These are phyloP conservation scores for Psophocarpus tetragonolobus DNA, from an alignment of 306 rosid genomes.

Conservation along the genomic window DNA sequence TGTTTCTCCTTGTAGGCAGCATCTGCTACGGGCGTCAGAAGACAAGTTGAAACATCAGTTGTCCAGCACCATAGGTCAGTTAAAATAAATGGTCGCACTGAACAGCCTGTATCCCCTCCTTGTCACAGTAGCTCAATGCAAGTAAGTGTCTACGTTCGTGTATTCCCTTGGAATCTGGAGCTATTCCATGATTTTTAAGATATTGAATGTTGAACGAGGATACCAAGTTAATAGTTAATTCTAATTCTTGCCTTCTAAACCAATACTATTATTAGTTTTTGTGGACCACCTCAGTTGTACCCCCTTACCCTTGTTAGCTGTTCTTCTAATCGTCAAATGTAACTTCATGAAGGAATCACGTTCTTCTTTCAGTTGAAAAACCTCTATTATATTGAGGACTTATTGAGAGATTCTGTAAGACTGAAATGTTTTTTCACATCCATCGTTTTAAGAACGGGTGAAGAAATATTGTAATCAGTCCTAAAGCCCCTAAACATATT, in stretches of 20 bases:
- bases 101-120: slow-evolving; percentile 44
- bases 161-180: neutral
- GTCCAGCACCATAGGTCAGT: slow-evolving; percentile 36
- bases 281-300: neutral
- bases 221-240: neutral
- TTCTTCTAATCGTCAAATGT: neutral
- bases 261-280: neutral
- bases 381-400: neutral
- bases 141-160: slow-evolving; percentile 34
- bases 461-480: neutral
- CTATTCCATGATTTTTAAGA: neutral
- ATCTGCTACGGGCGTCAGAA: slow-evolving; percentile 36
- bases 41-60: slow-evolving; percentile 37
- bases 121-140: slow-evolving; percentile 43
- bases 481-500: neutral
- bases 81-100: slow-evolving; percentile 31
- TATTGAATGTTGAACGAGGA: neutral
- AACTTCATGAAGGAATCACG: neutral
- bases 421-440: neutral
- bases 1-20: slow-evolving; percentile 46
- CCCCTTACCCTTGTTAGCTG: neutral
- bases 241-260: neutral
- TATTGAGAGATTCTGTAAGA: neutral
- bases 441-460: neutral
- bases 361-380: neutral